Conservation (phyloP, 495 filamentous ascomycete genomes). For the Annulohypoxylon stygium region DNA sequence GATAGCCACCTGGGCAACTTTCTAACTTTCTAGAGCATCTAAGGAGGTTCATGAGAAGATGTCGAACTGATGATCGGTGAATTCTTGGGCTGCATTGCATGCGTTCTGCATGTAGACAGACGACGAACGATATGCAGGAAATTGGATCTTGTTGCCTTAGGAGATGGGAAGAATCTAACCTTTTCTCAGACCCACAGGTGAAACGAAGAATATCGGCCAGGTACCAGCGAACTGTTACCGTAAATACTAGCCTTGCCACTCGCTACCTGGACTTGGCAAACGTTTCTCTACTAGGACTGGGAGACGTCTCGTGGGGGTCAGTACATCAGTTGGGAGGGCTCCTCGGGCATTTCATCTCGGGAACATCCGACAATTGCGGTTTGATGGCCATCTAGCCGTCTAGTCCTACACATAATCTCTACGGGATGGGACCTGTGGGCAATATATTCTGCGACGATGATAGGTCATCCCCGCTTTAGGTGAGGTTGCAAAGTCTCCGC, state of each 20-base stretch:
- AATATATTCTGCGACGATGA: conserved; percentile 23
- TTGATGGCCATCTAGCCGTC: conserved; percentile 19
- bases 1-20: neutral
- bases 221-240: conserved; percentile 17
- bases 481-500: conserved; percentile 24
- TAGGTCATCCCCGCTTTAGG: conserved; percentile 20
- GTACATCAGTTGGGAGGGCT: conserved; percentile 5
- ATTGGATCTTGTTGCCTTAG: neutral
- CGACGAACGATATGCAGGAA: conserved; percentile 33
- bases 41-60: conserved; percentile 5
- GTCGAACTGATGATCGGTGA: conserved; percentile 12
- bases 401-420: conserved; percentile 30
- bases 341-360: conserved; percentile 30
- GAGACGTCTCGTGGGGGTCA: conserved; percentile 22
- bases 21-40: neutral
- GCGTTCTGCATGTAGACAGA: conserved; percentile 24
- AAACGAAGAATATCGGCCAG: neutral
- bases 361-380: conserved; percentile 27
- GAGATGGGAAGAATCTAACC: neutral
- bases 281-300: conserved; percentile 2
- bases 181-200: neutral
- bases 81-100: conserved; percentile 43
- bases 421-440: neutral
- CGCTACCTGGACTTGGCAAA: conserved; percentile 25
- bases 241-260: conserved; percentile 23